Evolutionary conservation across 768 basidiomycete species (phyloP).

Genomic region (Lepiota subincarnata): DNA sequence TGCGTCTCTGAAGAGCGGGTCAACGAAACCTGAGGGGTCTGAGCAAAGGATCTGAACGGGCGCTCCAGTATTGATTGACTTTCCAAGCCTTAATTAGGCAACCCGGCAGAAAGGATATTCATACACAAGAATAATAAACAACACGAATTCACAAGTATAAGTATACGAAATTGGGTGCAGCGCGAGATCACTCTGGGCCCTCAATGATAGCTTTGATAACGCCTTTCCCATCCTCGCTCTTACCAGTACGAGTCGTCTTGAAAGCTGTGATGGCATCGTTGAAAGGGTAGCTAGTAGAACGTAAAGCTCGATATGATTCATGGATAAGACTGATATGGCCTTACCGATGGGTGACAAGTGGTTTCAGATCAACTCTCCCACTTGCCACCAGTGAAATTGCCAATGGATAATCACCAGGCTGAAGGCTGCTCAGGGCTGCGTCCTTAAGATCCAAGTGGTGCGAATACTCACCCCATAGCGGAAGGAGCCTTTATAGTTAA

Average conservation of each 20-base stretch:
- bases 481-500: constrained; percentile 88
- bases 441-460: background rate
- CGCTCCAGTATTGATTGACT: too few species aligned
- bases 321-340: constrained; percentile 11
- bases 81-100: too few species aligned
- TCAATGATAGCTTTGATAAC: constrained; percentile 90
- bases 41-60: too few species aligned
- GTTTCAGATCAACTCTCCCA: constrained; percentile 82
- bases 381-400: constrained; percentile 80
- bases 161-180: background rate
- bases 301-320: background rate
- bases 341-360: constrained; percentile 85
- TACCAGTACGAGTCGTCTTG: constrained; percentile 72
- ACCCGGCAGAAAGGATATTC: too few species aligned
- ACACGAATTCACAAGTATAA: background rate
- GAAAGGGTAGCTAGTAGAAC: constrained; percentile 60
- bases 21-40: too few species aligned
- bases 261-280: constrained; percentile 77
- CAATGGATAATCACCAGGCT: constrained; percentile 83
- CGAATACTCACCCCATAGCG: constrained; percentile 64
- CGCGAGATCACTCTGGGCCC: constrained; percentile 48
- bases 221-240: constrained; percentile 80
- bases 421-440: constrained; percentile 1
- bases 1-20: background rate
- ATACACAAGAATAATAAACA: too few species aligned